A percentile compares a stretch with the other conserved stretches of the same genome.
Evolutionary conservation across 495 filamentous ascomycete species (phyloP).

Genomic region (Talaromyces ruber): DNA sequence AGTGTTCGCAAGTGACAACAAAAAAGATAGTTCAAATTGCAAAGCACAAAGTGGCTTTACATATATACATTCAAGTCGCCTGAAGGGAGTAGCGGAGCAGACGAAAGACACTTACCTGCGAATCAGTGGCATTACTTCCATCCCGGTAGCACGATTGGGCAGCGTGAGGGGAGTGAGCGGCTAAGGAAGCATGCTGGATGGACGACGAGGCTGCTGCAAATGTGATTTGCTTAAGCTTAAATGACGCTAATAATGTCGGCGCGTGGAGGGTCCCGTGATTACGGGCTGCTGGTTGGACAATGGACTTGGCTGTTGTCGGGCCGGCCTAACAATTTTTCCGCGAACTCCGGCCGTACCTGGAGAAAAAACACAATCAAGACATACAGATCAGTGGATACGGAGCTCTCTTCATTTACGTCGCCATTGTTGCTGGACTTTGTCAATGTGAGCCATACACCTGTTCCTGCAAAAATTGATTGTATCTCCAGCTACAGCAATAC

Average conservation of each 20-base stretch:
- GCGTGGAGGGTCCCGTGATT: neutral
- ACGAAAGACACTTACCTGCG: slow-evolving; percentile 8
- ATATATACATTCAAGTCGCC: slow-evolving; percentile 2
- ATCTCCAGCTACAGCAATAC: neutral
- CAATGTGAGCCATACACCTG: neutral
- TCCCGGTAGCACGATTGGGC: neutral
- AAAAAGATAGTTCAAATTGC: neutral
- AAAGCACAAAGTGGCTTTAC: neutral
- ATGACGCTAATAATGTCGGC: neutral
- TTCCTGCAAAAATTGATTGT: too few species aligned
- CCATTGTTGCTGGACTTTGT: neutral
- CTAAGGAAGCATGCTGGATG: slow-evolving; percentile 7
- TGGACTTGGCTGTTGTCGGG: neutral
- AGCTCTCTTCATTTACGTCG: neutral
- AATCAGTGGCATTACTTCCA: slow-evolving; percentile 10
- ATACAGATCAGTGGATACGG: neutral
- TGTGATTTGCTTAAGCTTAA: slow-evolving; percentile 6
- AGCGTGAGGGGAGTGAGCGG: slow-evolving; percentile 1
- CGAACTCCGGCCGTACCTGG: neutral
- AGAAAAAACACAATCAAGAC: neutral
- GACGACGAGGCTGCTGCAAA: neutral
- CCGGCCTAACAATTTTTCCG: neutral
- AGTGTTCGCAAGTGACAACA: neutral
- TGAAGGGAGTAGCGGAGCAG: neutral
- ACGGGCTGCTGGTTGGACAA: neutral